Base-by-base conservation (phyloP, 139 green algal species). In the Pleodorina starrii region DNA sequence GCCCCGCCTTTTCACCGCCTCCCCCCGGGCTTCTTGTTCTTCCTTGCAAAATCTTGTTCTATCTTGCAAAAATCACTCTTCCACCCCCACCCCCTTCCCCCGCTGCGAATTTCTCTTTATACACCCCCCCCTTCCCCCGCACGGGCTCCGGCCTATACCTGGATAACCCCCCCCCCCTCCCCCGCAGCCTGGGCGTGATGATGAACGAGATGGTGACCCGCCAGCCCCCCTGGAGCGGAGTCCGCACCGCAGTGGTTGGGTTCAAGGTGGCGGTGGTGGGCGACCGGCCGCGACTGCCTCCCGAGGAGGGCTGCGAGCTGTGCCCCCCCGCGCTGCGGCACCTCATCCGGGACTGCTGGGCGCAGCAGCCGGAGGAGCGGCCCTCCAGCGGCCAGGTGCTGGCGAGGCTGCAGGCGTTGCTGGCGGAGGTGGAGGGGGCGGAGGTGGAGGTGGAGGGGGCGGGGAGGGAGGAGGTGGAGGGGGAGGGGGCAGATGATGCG, bases 221-320 rank as follows among this genome's bases (percentile, higher is more conserved):
- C 11, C 36, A 29, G 35, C 83, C 25, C 5, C 83, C 83, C 44
- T 88, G 83, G 83, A 79, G 35, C 46, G 83, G 83, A 32, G 66
- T 88, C 27, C 44, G 68, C 25, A 71, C 83, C 0, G 66, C 68
- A 0, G 84, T 82, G 25, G 69, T 89, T 5, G 84, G 69, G 16
- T 81, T 89, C 50, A 89, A 81, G 84, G 84, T 89, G 69, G 84
- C 69, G 35, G 69, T 89, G 36, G 69, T 83, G 48, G 84, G 84
- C 84, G 84, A 81, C 42, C 84, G 84, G 14, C 84, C 84, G 17
- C 16, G 43, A 7, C 36, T 82, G n/a, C n/a, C n/a, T 35, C 25
- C 84, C 14, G 17, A 5, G 35, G 36, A 44, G 48, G 68, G 14
- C 69, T 11, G 60, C 51, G 69, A 68, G 69, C 69, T 89, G 35